Conservation (phyloP, 495 filamentous ascomycete genomes). For the Aspergillus baeticus region DNA sequence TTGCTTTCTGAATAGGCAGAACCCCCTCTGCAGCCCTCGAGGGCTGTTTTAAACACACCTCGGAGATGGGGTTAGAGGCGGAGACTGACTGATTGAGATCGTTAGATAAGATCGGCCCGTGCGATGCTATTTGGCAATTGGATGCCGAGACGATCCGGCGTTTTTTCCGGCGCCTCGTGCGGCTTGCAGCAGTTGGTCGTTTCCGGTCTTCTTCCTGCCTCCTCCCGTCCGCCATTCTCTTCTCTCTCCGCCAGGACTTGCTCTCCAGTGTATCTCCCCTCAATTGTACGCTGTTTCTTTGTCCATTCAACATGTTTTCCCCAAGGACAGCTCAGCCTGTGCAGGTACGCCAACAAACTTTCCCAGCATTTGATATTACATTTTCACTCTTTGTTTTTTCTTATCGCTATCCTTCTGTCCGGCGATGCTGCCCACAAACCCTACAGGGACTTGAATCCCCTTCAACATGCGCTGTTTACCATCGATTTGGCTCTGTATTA, state of each 20-base stretch:
- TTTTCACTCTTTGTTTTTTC: conserved; percentile 9
- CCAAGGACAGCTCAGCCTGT: conserved; percentile 30
- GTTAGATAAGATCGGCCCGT: conserved; percentile 46
- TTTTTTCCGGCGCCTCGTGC: conserved; percentile 39
- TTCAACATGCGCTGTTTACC: background rate
- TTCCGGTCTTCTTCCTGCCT: conserved; percentile 19
- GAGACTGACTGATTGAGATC: background rate
- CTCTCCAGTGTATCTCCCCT: conserved; percentile 10
- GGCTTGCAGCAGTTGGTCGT: conserved; percentile 10
- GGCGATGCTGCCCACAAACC: conserved; percentile 2
- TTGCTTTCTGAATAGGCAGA: too few relatives aligned
- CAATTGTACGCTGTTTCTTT: conserved; percentile 10
- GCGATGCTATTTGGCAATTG: conserved; percentile 6
- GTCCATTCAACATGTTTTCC: conserved; percentile 29
- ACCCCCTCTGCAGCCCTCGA: too few relatives aligned
- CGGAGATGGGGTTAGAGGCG: too few relatives aligned
- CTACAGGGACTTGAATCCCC: background rate
- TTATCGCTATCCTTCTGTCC: conserved; percentile 15
- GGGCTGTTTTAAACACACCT: too few relatives aligned
- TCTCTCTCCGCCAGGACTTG: conserved; percentile 7
- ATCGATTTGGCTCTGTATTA: conserved; percentile 8
- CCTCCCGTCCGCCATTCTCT: conserved; percentile 11
- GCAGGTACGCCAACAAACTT: conserved; percentile 26
- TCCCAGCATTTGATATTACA: background rate
- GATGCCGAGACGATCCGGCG: conserved; percentile 46